Evolutionary conservation across 495 filamentous ascomycete genomes (phyloP).

Genomic region (Astrothelium subdiscretum): DNA sequence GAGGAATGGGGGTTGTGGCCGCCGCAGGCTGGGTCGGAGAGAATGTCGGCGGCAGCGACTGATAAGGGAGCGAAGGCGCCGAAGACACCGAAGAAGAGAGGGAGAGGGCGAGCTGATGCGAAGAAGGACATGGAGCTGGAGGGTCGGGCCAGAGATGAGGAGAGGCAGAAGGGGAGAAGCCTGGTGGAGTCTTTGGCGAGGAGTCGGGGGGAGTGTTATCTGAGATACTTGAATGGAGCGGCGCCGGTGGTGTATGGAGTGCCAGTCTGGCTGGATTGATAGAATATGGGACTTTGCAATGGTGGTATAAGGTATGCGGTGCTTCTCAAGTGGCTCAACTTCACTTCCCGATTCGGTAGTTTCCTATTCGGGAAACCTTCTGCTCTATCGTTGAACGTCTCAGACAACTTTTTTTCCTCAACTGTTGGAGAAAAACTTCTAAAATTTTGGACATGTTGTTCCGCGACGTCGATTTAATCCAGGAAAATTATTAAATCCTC

Average conservation of each 20-base stretch:
- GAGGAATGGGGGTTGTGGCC: constrained; percentile 69
- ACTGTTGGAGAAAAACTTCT: too few species aligned
- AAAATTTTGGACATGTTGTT: too few species aligned
- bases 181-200: constrained; percentile 70
- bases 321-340: too few species aligned
- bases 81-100: constrained; percentile 17
- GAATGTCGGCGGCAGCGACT: constrained; percentile 8
- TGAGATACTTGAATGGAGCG: constrained; percentile 85
- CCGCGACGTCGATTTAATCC: too few species aligned
- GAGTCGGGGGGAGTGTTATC: constrained; percentile 61
- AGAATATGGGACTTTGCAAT: neutral
- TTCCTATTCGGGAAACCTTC: too few species aligned
- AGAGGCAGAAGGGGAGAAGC: constrained; percentile 21
- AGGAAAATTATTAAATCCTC: too few species aligned
- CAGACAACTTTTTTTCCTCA: too few species aligned
- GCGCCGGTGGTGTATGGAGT: constrained; percentile 90
- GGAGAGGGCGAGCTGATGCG: constrained; percentile 6
- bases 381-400: too few species aligned
- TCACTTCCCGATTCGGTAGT: too few species aligned
- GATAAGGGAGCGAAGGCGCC: constrained; percentile 2
- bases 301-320: neutral
- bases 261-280: constrained; percentile 59
- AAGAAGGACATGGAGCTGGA: neutral
- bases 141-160: neutral
- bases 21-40: too few species aligned